Conservation (phyloP, 1,139 yeast species). For the Yamadazyma sp. region DNA sequence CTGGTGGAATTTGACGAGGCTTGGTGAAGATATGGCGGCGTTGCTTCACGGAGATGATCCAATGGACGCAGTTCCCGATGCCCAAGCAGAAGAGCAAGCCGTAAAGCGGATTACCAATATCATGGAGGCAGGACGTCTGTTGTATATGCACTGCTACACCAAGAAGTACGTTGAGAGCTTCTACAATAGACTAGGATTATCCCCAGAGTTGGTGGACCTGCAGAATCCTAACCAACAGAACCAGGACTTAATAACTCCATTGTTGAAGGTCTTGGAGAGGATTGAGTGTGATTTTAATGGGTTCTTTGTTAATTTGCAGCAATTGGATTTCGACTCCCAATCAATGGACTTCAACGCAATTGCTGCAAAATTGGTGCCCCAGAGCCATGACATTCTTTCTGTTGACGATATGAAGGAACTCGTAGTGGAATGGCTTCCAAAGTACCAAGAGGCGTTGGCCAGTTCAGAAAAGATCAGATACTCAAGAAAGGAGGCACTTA, state of each 20-base stretch:
- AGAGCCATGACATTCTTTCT: conserved; percentile 23
- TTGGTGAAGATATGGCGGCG: conserved; percentile 84
- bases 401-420: conserved; percentile 32
- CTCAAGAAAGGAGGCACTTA: conserved; percentile 39
- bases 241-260: conserved; percentile 53
- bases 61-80: conserved; percentile 34
- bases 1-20: conserved; percentile 90
- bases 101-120: conserved; percentile 63
- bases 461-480: conserved; percentile 28
- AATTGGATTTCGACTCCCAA: conserved; percentile 22
- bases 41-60: conserved; percentile 68
- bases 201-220: conserved; percentile 35
- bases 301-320: conserved; percentile 68
- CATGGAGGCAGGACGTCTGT: conserved; percentile 63
- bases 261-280: conserved; percentile 60
- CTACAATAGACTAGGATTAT: conserved; percentile 68
- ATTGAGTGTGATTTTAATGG: conserved; percentile 76
- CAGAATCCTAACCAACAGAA: conserved; percentile 35
- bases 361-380: conserved; percentile 16
- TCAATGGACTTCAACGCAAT: conserved; percentile 10
- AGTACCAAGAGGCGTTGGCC: conserved; percentile 35
- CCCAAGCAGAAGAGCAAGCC: conserved; percentile 48
- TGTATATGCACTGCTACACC: conserved; percentile 64
- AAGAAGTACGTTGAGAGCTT: conserved; percentile 59
- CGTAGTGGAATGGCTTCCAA: conserved; percentile 39